Evolutionary conservation across 495 filamentous ascomycete species (phyloP).

Genomic region (Extremus antarcticus): DNA sequence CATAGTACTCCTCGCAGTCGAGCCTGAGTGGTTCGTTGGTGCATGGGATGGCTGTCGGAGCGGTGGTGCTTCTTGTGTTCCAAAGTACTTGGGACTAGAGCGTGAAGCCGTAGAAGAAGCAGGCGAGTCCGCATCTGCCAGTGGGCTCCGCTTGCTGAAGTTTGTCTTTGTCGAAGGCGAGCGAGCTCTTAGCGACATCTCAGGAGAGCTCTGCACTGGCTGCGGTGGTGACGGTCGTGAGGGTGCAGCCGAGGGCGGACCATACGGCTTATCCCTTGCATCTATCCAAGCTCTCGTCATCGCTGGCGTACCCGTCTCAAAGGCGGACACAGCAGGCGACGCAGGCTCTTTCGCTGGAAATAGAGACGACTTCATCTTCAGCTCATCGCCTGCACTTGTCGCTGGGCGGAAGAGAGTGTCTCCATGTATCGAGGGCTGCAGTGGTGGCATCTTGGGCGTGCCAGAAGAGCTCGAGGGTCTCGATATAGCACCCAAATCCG

Average conservation of each 20-base stretch:
- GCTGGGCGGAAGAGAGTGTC: neutral
- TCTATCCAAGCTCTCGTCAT: conserved; percentile 13
- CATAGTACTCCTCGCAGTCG: neutral
- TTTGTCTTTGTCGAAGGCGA: neutral
- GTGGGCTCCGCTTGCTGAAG: neutral
- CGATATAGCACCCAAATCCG: neutral
- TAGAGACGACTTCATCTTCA: conserved; percentile 13
- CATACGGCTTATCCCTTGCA: conserved; percentile 14
- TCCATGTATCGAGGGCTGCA: neutral
- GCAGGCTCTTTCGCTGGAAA: conserved; percentile 5
- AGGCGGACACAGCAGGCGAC: neutral
- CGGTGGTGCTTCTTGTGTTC: too few relatives aligned
- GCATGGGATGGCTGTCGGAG: neutral
- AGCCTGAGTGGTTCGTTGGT: conserved; percentile 3
- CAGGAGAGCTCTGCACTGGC: conserved; percentile 4
- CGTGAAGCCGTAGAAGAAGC: neutral
- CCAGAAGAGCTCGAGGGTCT: neutral
- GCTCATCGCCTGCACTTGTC: neutral
- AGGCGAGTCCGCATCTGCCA: neutral
- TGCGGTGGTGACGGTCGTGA: conserved; percentile 2
- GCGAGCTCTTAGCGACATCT: neutral
- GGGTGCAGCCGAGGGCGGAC: neutral
- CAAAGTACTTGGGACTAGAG: neutral
- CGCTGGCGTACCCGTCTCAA: conserved; percentile 3
- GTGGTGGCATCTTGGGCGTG: neutral